Evolutionary conservation across 352 stramenopile species (phyloP).

Genomic region (Phytophthora europaea): DNA sequence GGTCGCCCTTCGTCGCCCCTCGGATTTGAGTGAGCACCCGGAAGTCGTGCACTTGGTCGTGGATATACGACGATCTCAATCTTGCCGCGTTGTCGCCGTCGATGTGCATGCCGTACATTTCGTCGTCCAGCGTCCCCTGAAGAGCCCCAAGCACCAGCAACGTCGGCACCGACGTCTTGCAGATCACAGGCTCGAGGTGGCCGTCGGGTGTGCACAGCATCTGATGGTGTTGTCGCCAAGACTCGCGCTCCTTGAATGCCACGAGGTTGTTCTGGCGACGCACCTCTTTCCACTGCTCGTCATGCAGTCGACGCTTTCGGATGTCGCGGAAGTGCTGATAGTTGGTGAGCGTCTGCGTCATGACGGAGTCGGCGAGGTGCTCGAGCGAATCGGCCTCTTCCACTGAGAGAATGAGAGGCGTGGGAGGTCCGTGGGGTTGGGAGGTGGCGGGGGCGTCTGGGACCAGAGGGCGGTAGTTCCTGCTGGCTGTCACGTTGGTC

Average conservation of each 20-base stretch:
- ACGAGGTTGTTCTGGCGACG: conserved; percentile 47
- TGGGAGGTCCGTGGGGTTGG: conserved; percentile 12
- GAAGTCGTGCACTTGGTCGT: conserved; percentile 57
- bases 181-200: conserved; percentile 24
- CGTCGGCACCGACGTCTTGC: conserved; percentile 38
- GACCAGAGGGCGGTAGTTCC: conserved; percentile 22
- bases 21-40: conserved; percentile 44
- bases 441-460: conserved; percentile 1
- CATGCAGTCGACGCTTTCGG: conserved; percentile 39
- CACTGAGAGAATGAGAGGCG: conserved; percentile 33
- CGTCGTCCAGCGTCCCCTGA: conserved; percentile 66
- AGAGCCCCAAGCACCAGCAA: conserved; percentile 51
- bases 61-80: conserved; percentile 48
- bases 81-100: conserved; percentile 40
- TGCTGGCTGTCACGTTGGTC: conserved; percentile 24
- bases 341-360: conserved; percentile 40
- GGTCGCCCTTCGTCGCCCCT: conserved; percentile 35
- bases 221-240: conserved; percentile 40
- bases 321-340: conserved; percentile 48
- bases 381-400: conserved; percentile 38
- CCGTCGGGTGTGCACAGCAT: conserved; percentile 25
- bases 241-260: conserved; percentile 49
- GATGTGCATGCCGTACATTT: conserved; percentile 62
- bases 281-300: conserved; percentile 52
- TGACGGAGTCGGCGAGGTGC: conserved; percentile 34